These are phyloP conservation scores for Cucumis melo DNA, from an alignment of 306 rosid genomes.

Conservation along the genomic window DNA sequence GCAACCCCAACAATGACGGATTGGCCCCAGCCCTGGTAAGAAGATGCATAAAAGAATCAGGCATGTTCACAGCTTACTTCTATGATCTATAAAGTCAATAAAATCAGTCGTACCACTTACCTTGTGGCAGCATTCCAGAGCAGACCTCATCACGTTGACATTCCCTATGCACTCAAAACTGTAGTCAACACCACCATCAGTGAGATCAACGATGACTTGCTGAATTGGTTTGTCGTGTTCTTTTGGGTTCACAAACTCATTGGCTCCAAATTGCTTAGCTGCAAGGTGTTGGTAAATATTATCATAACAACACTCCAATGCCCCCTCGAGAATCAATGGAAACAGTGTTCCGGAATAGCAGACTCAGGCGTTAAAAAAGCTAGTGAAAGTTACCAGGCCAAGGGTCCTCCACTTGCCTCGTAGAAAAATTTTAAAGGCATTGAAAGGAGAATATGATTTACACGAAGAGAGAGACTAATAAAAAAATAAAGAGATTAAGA, in stretches of 20 bases:
- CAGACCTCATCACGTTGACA: conserved; percentile 85
- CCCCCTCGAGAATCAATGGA: neutral
- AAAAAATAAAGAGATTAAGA: neutral
- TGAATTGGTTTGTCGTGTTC: conserved; percentile 84
- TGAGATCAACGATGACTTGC: conserved; percentile 72
- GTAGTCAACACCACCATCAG: conserved; percentile 90
- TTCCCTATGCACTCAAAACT: conserved; percentile 98
- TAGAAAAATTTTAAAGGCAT: neutral
- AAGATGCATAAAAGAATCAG: conserved; percentile 3
- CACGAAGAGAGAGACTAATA: neutral
- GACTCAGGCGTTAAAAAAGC: neutral
- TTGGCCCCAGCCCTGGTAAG: conserved; percentile 85
- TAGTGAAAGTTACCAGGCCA: neutral
- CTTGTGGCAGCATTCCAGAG: conserved; percentile 96
- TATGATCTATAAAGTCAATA: neutral
- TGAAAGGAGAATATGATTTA: neutral
- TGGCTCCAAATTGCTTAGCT: conserved; percentile 83
- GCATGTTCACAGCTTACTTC: neutral
- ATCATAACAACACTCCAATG: neutral
- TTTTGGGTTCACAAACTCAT: conserved; percentile 86
- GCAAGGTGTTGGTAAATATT: conserved; percentile 16
- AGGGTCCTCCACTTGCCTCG: neutral
- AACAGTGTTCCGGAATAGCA: neutral
- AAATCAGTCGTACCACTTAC: conserved; percentile 16
- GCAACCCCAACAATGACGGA: conserved; percentile 95